Evolutionary conservation across 1,284 basidiomycete genomes (phyloP), one percentile per base, ranked within the genome.

Genomic region (Mycosarcoma mackinlayi): DNA sequence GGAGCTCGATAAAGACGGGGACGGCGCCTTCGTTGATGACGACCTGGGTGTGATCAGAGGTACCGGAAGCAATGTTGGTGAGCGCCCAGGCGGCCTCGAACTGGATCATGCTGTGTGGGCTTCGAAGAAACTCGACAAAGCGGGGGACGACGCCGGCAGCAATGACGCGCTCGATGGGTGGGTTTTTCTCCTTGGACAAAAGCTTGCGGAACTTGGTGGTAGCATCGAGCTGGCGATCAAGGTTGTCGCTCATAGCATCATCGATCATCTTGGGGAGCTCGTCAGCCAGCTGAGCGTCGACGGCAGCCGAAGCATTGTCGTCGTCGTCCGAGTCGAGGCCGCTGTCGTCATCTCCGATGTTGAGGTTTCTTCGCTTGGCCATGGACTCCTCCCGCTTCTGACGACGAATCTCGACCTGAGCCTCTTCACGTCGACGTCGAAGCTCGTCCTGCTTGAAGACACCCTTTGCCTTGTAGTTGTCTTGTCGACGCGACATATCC

Each of bases 61-160:
- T 99, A 47, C 96, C 96, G 51, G 96, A 98, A 16, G 96, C 96
- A 76, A 99, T 98, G 87, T 99, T 99, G 79, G 96, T 98, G 76
- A 99, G 87, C 41, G 96, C 96, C 96, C 96, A 99, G 7, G 96
- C 96, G 51, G 96, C 95, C 85, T 98, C 95, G 80, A 98, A 98
- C 92, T 98, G 94, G 76, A 98, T 90, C 93, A 98, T 95, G 49
- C 92, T 90, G 84, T 95, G 92, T 57, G 89, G 89, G 72, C 87
- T 90, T 75, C 88, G 87, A 74, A 99, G 86, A 85, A 98, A 98
- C 84, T 97, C 90, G 61, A 98, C 96, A 78, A 99, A 98, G 64
- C 95, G 92, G 61, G 93, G 92, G 33, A 99, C 93, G 51, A 99
- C 95, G 64, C 93, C 92, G 84, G 94, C 96, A 79, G 94, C 92